phyloP scores from a whole-genome alignment of 257 asterid species.

The Rubia yunnanensis region DNA sequence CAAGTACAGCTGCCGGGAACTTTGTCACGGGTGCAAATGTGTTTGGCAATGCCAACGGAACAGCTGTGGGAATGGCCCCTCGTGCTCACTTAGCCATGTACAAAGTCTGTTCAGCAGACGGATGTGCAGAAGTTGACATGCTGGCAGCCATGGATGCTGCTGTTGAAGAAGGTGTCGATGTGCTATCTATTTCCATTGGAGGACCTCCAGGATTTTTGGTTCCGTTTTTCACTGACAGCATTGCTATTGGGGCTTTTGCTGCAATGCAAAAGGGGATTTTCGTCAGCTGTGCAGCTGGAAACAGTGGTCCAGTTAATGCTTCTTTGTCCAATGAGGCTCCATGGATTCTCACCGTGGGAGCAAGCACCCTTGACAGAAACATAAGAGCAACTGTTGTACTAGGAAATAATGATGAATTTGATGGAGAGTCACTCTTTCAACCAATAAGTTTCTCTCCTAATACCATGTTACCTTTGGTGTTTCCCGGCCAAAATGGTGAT shows the following conservation, averaged over 20 bases:
- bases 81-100: slow-evolving; percentile 21
- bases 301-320: slow-evolving; percentile 12
- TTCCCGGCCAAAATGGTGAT: slow-evolving; percentile 10
- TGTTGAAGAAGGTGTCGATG: slow-evolving; percentile 22
- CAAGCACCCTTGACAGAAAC: slow-evolving; percentile 22
- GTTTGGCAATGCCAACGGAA: slow-evolving; percentile 16
- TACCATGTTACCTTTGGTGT: slow-evolving; percentile 14
- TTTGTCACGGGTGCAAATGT: slow-evolving; percentile 15
- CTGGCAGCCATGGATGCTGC: slow-evolving; percentile 20
- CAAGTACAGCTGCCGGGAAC: slow-evolving; percentile 24
- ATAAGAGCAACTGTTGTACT: slow-evolving; percentile 16
- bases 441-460: slow-evolving; percentile 12
- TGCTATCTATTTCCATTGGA: slow-evolving; percentile 22
- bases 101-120: slow-evolving; percentile 4
- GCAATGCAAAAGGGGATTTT: slow-evolving; percentile 20
- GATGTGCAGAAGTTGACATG: slow-evolving; percentile 2
- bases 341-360: slow-evolving; percentile 30
- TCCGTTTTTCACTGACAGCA: slow-evolving; percentile 8
- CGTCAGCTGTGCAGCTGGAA: slow-evolving; percentile 22
- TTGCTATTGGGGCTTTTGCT: slow-evolving; percentile 19
- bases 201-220: background rate
- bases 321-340: slow-evolving; percentile 22
- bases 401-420: slow-evolving; percentile 14
- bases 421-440: slow-evolving; percentile 19
- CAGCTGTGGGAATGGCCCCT: slow-evolving; percentile 23